Base-by-base conservation (phyloP, 2,329 filamentous ascomycete species). In the Ophiostoma perfectum region DNA sequence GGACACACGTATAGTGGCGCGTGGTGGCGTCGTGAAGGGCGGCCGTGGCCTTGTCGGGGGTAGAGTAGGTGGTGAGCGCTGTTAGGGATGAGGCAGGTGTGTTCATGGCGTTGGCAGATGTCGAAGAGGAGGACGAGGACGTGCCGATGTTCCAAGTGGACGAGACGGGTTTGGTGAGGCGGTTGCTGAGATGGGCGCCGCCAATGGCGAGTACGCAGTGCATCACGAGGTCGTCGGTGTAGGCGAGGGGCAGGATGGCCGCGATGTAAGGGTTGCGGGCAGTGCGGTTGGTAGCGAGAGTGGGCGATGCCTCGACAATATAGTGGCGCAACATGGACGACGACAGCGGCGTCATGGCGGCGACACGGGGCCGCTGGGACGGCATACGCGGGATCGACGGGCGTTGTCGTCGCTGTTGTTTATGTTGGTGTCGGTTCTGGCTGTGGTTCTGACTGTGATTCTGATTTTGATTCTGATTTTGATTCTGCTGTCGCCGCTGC, bases 201-300 rank as follows among this genome's bases (percentile, higher is more conserved):
- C 71, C 69, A 5, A 73, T 68, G 42, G 71, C 70, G 7, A 72
- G 58, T 7, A 74, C 52, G 67, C 70, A 70, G 68, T 74, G 73
- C 73, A 74, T 72, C n/a, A 74, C 69, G 41, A 74, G 70, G 62
- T 74, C 72, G 70, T 74, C 72, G 52, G 66, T 66, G 47, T 72
- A 71, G 39, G 73, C 73, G 27, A 74, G 70, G 41, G 73, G 73
- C 47, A 74, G 65, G 12, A 74, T 58, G 49, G 66, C 65, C 5
- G 68, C 64, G 3, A 74, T 16, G 18, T 67, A 72, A 1, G 73
- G 71, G 67, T 73, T 73, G 68, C 64, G 66, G 2, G 66, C 49
- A 4, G 67, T 66, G 44, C 55, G 60, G 47, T 64, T 58, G n/a
- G 70, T 69, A n/a, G 68, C 64, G 16, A 72, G 52, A 4, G 38